A percentile compares a stretch with the other conserved stretches of the same genome.
These are phyloP conservation scores for Chlorociboria aeruginascens DNA, from an alignment of 495 filamentous ascomycete genomes.

Conservation along the genomic window DNA sequence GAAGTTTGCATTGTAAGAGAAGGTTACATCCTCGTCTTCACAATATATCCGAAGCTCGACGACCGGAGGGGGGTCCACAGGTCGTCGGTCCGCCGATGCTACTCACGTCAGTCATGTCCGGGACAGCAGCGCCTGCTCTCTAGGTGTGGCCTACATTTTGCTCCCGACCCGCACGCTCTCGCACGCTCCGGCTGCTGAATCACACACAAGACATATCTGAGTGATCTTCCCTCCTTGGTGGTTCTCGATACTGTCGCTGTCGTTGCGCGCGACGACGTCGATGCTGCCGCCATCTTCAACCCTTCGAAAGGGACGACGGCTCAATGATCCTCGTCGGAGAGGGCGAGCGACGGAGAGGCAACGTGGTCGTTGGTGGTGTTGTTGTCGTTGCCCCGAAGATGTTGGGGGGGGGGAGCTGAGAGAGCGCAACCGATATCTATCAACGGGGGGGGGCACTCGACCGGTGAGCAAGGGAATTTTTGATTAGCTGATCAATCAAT, in stretches of 20 bases:
- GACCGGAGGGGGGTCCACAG: constrained; percentile 92
- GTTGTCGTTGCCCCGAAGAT: too few species aligned
- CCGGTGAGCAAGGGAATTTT: too few species aligned
- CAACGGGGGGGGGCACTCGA: too few species aligned
- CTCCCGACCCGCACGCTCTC: constrained; percentile 90
- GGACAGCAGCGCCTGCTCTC: neutral
- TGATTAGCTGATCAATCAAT: too few species aligned
- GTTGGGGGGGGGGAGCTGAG: too few species aligned
- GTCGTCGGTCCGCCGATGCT: constrained; percentile 93
- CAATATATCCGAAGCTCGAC: constrained; percentile 87
- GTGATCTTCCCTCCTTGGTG: constrained; percentile 66
- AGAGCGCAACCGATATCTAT: too few species aligned
- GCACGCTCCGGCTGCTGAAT: constrained; percentile 93
- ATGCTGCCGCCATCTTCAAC: neutral
- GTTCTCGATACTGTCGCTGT: constrained; percentile 28
- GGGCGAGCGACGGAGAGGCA: too few species aligned
- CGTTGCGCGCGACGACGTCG: neutral
- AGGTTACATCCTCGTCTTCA: constrained; percentile 80
- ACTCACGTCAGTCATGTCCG: constrained; percentile 9
- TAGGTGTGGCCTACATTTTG: constrained; percentile 61
- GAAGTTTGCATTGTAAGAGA: constrained; percentile 91
- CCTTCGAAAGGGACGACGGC: too few species aligned
- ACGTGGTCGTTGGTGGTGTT: too few species aligned
- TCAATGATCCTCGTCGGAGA: too few species aligned
- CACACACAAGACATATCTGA: constrained; percentile 75